Conservation (phyloP, 108 stramenopile species). For the Skeletonema potamos region DNA sequence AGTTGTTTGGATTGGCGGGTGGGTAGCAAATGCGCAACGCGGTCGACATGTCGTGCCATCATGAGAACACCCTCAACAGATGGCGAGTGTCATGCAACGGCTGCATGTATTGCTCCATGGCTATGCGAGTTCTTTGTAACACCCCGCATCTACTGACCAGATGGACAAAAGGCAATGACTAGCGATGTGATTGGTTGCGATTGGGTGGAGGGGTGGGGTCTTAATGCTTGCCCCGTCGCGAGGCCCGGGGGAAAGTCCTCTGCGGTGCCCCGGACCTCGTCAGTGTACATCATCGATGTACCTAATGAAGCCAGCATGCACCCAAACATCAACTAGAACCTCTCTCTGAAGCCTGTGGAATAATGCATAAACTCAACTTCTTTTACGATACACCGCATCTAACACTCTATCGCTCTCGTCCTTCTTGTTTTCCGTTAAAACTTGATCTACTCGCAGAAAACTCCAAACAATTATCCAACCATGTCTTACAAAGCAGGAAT, state of each 20-base stretch:
- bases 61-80: background rate
- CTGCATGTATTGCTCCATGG: background rate
- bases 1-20: background rate
- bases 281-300: background rate
- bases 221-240: background rate
- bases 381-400: background rate
- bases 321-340: background rate
- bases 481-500: constrained; percentile 77
- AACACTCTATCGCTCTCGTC: background rate
- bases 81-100: background rate
- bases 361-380: background rate
- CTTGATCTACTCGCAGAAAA: background rate
- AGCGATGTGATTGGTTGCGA: background rate
- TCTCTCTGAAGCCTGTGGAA: background rate
- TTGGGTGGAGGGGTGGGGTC: background rate
- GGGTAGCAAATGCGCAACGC: background rate
- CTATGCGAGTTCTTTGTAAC: background rate
- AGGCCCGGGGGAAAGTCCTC: background rate
- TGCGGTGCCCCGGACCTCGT: background rate
- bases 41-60: background rate
- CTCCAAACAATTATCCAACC: constrained; percentile 9
- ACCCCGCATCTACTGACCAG: background rate
- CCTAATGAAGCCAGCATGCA: background rate
- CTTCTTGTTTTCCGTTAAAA: background rate
- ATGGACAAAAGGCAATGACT: background rate